Conservation (phyloP, 1,284 basidiomycete genomes). For the Rugosomyces carneus region DNA sequence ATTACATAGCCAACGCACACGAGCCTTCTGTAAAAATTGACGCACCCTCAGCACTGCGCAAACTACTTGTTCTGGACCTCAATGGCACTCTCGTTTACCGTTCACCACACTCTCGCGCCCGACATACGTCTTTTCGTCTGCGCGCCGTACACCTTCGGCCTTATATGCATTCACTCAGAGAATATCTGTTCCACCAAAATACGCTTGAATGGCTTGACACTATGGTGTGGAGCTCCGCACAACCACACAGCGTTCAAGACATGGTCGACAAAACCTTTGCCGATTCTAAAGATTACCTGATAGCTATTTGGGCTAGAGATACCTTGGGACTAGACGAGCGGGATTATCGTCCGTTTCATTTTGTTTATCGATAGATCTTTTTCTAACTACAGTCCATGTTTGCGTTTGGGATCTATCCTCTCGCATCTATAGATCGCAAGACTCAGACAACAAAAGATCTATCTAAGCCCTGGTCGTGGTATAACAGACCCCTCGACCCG, state of each 20-base stretch:
- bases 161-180: conserved; percentile 59
- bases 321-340: conserved; percentile 56
- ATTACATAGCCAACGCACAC: conserved; percentile 33
- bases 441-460: conserved; percentile 74
- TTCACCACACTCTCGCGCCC: conserved; percentile 29
- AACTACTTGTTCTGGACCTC: conserved; percentile 76
- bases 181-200: conserved; percentile 54
- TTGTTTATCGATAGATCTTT: neutral
- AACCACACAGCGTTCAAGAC: conserved; percentile 69
- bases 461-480: conserved; percentile 59
- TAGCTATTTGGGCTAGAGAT: conserved; percentile 75
- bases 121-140: conserved; percentile 18
- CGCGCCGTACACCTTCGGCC: conserved; percentile 56
- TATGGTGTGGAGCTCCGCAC: conserved; percentile 86
- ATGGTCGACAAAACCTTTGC: conserved; percentile 63
- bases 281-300: conserved; percentile 35
- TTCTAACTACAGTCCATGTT: neutral
- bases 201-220: conserved; percentile 65
- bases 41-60: conserved; percentile 37
- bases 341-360: conserved; percentile 55
- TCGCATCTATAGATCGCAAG: conserved; percentile 46
- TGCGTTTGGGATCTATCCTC: conserved; percentile 6
- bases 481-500: conserved; percentile 21
- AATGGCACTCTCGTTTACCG: conserved; percentile 80
- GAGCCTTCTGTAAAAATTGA: conserved; percentile 28